Evolutionary conservation across 2,329 filamentous ascomycete genomes (phyloP), one percentile per base, ranked within the genome.

Genomic region (Fusarium foetens): DNA sequence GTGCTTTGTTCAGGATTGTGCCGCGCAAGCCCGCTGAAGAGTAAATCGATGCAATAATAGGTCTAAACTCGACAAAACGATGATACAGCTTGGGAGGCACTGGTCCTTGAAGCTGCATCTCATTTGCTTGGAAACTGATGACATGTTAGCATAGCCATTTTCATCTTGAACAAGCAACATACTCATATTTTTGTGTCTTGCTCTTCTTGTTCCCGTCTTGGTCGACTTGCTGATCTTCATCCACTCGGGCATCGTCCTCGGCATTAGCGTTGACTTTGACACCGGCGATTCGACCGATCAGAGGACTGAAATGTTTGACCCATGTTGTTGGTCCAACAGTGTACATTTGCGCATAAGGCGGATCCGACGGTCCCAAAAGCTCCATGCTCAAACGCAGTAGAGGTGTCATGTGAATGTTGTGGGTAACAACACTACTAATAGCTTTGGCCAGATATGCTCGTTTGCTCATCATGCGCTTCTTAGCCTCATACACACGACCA

Each of bases 1-100:
- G 86, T 2, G 94, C 93, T 76, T 92, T 92, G 81, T 96, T 94
- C 25, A 98, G 84, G 49, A 98, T 86, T 70, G 90, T 91, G 23
- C 95, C 95, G 53, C 93, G 88, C 8, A 98, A 76, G 58, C 94
- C 95, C 33, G 89, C 89, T 14, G 90, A 89, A 3, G 91, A 92
- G 82, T 97, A 98, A 91, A 98, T 97, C 71, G 91, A 89, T 55
- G 93, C 93, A 60, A 98, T 93, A 77, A 97, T 94, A 31, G 95
- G 94, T 63, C 91, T 92, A 82, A 98, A 98, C 80, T 97, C 95
- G 63, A 98, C 95, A 78, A 93, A 98, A 73, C 94, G 92, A 80
- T 98, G 95, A 80, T 97, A 97, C 38, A 98, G 85, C 69, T 90
- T 86, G 5, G 89, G 84, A 0, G 95, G 95, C 0, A 96, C 92